phyloP scores from a whole-genome alignment of 2,329 filamentous ascomycete genomes.

The Sphaerulina populicola region DNA sequence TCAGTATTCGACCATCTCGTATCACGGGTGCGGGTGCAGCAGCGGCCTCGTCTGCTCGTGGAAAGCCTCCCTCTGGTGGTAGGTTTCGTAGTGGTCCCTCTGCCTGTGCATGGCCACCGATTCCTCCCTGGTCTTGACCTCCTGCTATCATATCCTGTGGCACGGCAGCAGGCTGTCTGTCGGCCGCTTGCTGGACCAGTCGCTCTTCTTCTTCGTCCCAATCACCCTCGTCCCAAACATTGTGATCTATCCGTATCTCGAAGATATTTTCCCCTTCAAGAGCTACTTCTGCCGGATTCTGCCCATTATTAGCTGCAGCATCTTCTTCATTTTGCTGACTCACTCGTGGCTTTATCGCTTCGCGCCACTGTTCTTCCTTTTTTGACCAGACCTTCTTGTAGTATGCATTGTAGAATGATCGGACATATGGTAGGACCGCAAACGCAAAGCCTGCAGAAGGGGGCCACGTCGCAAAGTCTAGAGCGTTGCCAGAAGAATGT shows the following conservation, averaged over 20 bases:
- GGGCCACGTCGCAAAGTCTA: constrained; percentile 55
- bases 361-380: constrained; percentile 53
- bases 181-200: constrained; percentile 29
- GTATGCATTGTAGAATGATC: constrained; percentile 54
- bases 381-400: constrained; percentile 53
- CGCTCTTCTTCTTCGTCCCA: constrained; percentile 36
- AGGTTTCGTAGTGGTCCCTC: constrained; percentile 2
- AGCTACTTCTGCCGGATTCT: constrained; percentile 9
- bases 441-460: constrained; percentile 59
- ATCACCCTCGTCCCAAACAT: constrained; percentile 36
- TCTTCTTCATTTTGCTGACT: constrained; percentile 28
- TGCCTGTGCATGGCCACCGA: not conserved
- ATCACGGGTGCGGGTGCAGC: constrained; percentile 6
- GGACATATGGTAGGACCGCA: constrained; percentile 57
- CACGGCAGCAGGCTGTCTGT: constrained; percentile 10
- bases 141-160: not conserved
- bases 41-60: not conserved
- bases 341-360: constrained; percentile 51
- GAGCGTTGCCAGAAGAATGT: constrained; percentile 35
- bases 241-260: constrained; percentile 32
- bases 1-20: not conserved
- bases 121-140: not conserved
- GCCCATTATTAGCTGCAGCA: constrained; percentile 10
- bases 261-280: constrained; percentile 29
- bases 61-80: constrained; percentile 4